These are phyloP conservation scores for Coniferiporia weirii DNA, from an alignment of 1,284 basidiomycete species.

Conservation along the genomic window DNA sequence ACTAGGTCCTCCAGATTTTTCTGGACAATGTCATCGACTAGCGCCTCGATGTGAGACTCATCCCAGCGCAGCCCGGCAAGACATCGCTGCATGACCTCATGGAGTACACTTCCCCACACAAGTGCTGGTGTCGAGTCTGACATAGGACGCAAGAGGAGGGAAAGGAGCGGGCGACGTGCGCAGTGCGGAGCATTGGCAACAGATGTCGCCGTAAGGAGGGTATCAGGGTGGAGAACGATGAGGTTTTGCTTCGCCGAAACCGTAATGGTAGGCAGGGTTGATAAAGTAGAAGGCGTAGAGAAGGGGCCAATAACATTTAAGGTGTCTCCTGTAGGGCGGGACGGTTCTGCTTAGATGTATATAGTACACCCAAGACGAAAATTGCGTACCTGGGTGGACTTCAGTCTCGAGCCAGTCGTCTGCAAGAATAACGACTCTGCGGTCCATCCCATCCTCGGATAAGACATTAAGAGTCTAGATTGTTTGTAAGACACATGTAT, in stretches of 20 bases:
- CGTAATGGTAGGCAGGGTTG: slow-evolving; percentile 36
- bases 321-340: slow-evolving; percentile 54
- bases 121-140: slow-evolving; percentile 59
- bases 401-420: slow-evolving; percentile 66
- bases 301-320: slow-evolving; percentile 74
- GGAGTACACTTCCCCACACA: slow-evolving; percentile 87
- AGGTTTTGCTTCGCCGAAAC: slow-evolving; percentile 55
- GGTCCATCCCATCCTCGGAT: slow-evolving; percentile 35
- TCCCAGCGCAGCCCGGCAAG: slow-evolving; percentile 59
- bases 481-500: slow-evolving; percentile 13
- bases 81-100: slow-evolving; percentile 82
- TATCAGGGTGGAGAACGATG: slow-evolving; percentile 84
- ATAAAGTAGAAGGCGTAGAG: slow-evolving; percentile 21
- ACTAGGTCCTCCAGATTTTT: slow-evolving; percentile 55
- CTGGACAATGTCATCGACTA: slow-evolving; percentile 51
- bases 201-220: slow-evolving; percentile 83
- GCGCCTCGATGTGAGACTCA: slow-evolving; percentile 46
- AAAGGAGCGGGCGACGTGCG: slow-evolving; percentile 74
- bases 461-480: slow-evolving; percentile 40
- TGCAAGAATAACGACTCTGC: slow-evolving; percentile 46
- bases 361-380: not conserved
- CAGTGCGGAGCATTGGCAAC: slow-evolving; percentile 81
- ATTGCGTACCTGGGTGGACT: slow-evolving; percentile 45
- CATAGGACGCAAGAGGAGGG: slow-evolving; percentile 51
- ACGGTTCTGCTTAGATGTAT: slow-evolving; percentile 1